Evolutionary conservation across 2,329 filamentous ascomycete species (phyloP).

Genomic region (Calonectria montana): DNA sequence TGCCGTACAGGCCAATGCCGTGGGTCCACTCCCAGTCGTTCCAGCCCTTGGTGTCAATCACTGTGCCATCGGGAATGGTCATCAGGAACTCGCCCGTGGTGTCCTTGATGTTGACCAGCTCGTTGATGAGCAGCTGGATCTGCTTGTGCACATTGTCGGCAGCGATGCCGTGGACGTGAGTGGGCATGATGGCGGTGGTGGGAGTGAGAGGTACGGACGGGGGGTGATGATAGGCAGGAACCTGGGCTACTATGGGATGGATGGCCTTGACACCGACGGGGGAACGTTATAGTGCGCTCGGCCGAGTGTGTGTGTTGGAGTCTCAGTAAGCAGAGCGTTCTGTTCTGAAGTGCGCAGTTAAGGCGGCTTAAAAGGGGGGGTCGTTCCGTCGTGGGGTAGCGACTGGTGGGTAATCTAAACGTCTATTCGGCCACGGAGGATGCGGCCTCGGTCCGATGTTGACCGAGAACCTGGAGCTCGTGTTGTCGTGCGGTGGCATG

Average conservation of each 20-base stretch:
- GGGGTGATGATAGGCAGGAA: neutral
- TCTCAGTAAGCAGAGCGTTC: neutral
- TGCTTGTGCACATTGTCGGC: constrained; percentile 61
- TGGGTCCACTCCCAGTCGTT: constrained; percentile 88
- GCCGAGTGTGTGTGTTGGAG: neutral
- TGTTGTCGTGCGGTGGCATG: neutral
- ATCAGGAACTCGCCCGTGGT: constrained; percentile 79
- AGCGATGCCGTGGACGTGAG: constrained; percentile 57
- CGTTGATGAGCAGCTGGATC: constrained; percentile 76
- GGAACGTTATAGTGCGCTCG: neutral
- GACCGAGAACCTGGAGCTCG: constrained; percentile 4
- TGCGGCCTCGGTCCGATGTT: constrained; percentile 17
- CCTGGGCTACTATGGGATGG: neutral
- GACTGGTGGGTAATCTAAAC: constrained; percentile 23
- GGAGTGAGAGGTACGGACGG: neutral
- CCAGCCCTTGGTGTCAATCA: constrained; percentile 89
- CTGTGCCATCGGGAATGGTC: constrained; percentile 75
- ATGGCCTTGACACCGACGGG: neutral
- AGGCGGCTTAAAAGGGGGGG: constrained; percentile 15
- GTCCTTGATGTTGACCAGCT: constrained; percentile 83
- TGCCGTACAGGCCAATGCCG: constrained; percentile 81
- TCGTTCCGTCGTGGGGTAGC: constrained; percentile 4
- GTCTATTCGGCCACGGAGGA: constrained; percentile 15
- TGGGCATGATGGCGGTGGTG: constrained; percentile 40
- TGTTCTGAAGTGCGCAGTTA: neutral